Conservation (phyloP, 179 eudicot species). For the Heliamphora pulchella region DNA sequence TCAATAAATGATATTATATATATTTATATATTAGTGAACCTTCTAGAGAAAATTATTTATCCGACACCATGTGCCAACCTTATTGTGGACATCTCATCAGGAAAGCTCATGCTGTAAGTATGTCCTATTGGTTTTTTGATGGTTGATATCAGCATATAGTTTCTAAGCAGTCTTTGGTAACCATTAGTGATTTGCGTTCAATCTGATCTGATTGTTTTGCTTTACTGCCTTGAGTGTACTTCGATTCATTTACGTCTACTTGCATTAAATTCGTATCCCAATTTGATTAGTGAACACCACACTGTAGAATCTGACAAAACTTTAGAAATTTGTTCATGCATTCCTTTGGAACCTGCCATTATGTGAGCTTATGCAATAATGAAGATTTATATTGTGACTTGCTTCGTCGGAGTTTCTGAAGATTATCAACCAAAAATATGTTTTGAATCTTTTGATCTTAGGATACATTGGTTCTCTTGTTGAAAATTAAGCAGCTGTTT, state of each 20-base stretch:
- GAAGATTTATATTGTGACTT: neutral
- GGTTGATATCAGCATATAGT: neutral
- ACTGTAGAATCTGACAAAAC: neutral
- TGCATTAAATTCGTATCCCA: neutral
- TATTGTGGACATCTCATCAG: neutral
- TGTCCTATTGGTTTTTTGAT: neutral
- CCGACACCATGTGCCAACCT: neutral
- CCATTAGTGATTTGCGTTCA: neutral
- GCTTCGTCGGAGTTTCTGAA: neutral
- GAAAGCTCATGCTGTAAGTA: neutral
- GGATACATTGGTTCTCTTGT: neutral
- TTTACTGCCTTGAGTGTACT: neutral
- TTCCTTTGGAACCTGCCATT: neutral
- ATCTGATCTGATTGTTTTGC: neutral
- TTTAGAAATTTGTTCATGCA: slow-evolving; percentile 2
- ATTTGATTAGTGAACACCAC: neutral
- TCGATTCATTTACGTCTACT: neutral
- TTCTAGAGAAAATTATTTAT: neutral
- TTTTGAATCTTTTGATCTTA: slow-evolving; percentile 11
- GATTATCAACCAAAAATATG: neutral
- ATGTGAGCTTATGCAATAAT: neutral
- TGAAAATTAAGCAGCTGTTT: neutral
- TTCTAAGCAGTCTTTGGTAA: neutral
- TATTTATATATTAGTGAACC: too few species aligned
- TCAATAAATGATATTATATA: too few species aligned